Base-by-base conservation (phyloP, 1,284 basidiomycete species). In the Cryptococcus hybrid region DNA sequence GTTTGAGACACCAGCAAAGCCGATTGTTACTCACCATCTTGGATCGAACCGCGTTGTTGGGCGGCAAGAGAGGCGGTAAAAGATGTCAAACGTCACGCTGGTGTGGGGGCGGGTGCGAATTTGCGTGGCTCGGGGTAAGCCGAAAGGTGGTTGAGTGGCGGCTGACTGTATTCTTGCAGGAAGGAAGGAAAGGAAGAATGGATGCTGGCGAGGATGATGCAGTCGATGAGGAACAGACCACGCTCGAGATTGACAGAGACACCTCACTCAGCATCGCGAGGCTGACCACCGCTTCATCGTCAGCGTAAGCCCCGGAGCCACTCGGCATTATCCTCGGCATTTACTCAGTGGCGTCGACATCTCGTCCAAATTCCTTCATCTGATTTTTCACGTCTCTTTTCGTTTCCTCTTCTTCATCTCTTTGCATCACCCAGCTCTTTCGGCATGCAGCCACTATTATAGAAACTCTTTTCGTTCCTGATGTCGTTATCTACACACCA, bases 21-120 rank as follows among this genome's bases (percentile, higher is more conserved):
- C 18, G 18, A 18, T 18, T 37, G 11, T 38, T 40, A 64, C 63
- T 53, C 24, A 68, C 66, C 66, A 68, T 68, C 58, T 48, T 68
- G 64, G 47, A 47, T 55, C 49, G 61, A 43, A 53, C 42, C 47
- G 51, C 58, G 56, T 40, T 55, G 35, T 30, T 15, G 13, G 53
- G 55, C 46, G 61, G 61, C 58, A 52, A 58, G 44, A 47, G 42
- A 40, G 35, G 47, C 15, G 51, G 39, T 30, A 48, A 5, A 9
- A 11, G 47, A 30, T 4, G 30, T 30, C 30, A 30, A 1, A 4
- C 30, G 43, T 43, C 15, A 12, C 15, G 42, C 43, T 24, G 43
- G 43, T 45, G 43, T 9, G 42, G 43, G 13, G n/a, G 13, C 43
- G 13, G 43, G 5, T 15, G 7, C 3, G 7, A 47, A 45, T 13